phyloP scores from a whole-genome alignment of 495 filamentous ascomycete genomes.

The Penicillium lividum region DNA sequence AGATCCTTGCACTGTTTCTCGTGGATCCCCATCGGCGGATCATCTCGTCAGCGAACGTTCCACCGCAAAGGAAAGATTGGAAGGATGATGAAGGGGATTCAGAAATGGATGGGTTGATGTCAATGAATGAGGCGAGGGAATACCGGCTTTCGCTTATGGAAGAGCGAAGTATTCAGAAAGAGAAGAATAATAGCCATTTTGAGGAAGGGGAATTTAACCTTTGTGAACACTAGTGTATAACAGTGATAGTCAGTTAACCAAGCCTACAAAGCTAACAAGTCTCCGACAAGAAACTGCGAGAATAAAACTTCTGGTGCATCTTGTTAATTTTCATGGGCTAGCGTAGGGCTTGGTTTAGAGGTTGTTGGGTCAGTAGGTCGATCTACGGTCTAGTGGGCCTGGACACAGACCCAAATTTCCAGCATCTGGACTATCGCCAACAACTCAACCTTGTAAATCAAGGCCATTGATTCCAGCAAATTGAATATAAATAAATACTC shows the following conservation, averaged over 20 bases:
- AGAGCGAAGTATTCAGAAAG: slow-evolving; percentile 33
- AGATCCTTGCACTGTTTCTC: slow-evolving; percentile 59
- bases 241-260: no score
- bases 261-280: no score
- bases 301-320: slow-evolving; percentile 33
- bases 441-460: not conserved
- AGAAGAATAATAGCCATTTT: slow-evolving; percentile 21
- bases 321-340: not conserved
- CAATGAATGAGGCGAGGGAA: slow-evolving; percentile 44
- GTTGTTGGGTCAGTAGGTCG: not conserved
- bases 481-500: not conserved
- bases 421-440: not conserved
- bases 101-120: slow-evolving; percentile 36
- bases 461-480: not conserved
- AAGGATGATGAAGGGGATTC: slow-evolving; percentile 18
- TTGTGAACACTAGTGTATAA: slow-evolving; percentile 27
- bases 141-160: slow-evolving; percentile 52
- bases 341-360: not conserved
- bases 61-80: slow-evolving; percentile 53
- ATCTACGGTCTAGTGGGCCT: not conserved
- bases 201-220: slow-evolving; percentile 20
- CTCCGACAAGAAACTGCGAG: slow-evolving; percentile 15
- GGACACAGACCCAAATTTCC: not conserved
- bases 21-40: slow-evolving; percentile 56
- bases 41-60: slow-evolving; percentile 57